Conservation (phyloP, 2,329 filamentous ascomycete species). For the Hirsutella rhossiliensis region DNA sequence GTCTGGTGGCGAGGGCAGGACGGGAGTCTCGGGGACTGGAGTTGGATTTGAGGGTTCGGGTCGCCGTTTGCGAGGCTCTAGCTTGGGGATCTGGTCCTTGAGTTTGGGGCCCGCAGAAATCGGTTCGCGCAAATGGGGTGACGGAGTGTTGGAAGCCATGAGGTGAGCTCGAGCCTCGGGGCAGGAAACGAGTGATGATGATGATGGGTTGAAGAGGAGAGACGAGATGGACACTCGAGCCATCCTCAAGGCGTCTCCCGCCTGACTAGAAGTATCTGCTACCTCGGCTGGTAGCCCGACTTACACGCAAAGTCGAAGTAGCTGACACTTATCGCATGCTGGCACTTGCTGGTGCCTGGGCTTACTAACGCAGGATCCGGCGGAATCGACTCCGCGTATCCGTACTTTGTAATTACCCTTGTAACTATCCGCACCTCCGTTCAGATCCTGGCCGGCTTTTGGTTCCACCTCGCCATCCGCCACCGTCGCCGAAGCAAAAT, state of each 20-base stretch:
- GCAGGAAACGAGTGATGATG: background rate
- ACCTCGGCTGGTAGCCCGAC: no score
- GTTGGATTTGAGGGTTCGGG: slow-evolving; percentile 37
- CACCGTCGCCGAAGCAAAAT: slow-evolving; percentile 1
- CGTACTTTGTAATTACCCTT: no score
- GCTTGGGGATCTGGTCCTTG: slow-evolving; percentile 50
- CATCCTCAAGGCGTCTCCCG: background rate
- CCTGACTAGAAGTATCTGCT: no score
- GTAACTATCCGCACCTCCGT: no score
- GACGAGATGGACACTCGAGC: background rate
- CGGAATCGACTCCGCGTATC: no score
- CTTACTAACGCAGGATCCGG: no score
- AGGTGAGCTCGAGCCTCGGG: background rate
- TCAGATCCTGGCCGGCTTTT: no score
- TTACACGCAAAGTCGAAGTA: no score
- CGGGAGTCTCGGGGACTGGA: slow-evolving; percentile 64
- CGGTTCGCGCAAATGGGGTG: slow-evolving; percentile 2
- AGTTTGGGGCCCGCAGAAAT: slow-evolving; percentile 17
- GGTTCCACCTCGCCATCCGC: no score
- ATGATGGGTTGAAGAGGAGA: background rate
- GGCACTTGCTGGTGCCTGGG: no score
- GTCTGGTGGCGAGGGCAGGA: slow-evolving; percentile 56
- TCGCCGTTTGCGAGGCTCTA: slow-evolving; percentile 51
- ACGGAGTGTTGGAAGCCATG: slow-evolving; percentile 14
- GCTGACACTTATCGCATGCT: no score